These are phyloP conservation scores for Ophiocordyceps robertsii DNA, from an alignment of 2,329 filamentous ascomycete genomes.

Conservation along the genomic window DNA sequence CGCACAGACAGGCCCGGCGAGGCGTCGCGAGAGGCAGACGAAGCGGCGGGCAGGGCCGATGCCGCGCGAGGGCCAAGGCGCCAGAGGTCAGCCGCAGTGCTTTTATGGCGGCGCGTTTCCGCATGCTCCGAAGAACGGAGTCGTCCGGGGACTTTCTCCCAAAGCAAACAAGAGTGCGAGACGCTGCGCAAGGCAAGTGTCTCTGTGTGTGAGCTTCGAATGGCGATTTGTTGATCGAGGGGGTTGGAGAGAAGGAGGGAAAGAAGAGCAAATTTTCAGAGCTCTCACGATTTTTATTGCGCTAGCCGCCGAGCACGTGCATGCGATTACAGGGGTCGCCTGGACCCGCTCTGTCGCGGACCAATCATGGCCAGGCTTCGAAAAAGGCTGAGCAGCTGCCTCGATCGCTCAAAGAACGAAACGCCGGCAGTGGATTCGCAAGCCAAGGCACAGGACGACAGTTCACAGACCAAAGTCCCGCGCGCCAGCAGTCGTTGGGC, in stretches of 20 bases:
- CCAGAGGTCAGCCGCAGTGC: constrained; percentile 79
- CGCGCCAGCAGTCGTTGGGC: not conserved
- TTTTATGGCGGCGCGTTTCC: constrained; percentile 99
- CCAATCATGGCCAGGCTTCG: not conserved
- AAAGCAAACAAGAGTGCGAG: constrained; percentile 51
- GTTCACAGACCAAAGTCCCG: not conserved
- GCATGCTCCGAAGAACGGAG: constrained; percentile 38
- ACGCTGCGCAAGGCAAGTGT: constrained; percentile 19
- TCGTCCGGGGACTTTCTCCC: constrained; percentile 99
- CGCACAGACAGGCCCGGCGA: constrained; percentile 20
- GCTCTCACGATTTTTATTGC: constrained; percentile 13
- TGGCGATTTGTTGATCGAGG: constrained; percentile 99
- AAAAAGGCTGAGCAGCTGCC: not conserved
- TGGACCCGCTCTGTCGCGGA: not conserved
- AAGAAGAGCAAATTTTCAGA: constrained; percentile 8
- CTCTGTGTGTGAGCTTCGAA: constrained; percentile 98
- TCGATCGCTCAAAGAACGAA: too few species aligned
- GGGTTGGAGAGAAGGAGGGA: constrained; percentile 31
- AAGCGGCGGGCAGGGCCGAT: constrained; percentile 29
- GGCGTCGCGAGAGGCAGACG: constrained; percentile 17
- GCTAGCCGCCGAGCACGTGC: constrained; percentile 9
- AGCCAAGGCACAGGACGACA: not conserved
- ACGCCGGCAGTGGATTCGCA: not conserved
- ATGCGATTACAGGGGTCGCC: constrained; percentile 7
- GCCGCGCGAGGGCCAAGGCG: constrained; percentile 37